Percentiles rank a stretch among this genome's conserved stretches.
Conservation (phyloP, 352 stramenopile species). For the Phytophthora sojae region DNA sequence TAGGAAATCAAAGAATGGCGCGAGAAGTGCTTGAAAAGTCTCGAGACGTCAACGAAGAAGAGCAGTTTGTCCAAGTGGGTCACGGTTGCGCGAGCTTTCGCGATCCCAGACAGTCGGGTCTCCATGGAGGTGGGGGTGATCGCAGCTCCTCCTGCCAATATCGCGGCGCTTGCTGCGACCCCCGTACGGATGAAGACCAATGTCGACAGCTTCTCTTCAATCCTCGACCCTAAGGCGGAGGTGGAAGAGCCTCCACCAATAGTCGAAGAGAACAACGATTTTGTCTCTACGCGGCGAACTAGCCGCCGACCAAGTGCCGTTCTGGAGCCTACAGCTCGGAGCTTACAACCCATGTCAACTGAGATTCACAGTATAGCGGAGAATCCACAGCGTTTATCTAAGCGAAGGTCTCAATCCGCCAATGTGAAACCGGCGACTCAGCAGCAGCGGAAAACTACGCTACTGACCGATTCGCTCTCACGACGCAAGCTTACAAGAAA, state of each 20-base stretch:
- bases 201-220: constrained; percentile 53
- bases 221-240: constrained; percentile 23
- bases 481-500: constrained; percentile 19
- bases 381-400: constrained; percentile 20
- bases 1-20: constrained; percentile 56
- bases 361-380: constrained; percentile 32
- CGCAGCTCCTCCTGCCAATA: constrained; percentile 11
- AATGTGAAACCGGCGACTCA: constrained; percentile 7
- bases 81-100: constrained; percentile 48
- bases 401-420: constrained; percentile 23
- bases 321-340: constrained; percentile 10
- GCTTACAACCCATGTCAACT: constrained; percentile 12
- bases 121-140: constrained; percentile 39
- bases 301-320: constrained; percentile 7
- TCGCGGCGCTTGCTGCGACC: constrained; percentile 20
- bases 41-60: constrained; percentile 37
- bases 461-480: constrained; percentile 40
- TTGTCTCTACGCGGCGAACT: neutral
- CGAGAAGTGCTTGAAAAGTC: constrained; percentile 45
- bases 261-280: neutral
- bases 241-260: neutral
- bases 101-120: constrained; percentile 21
- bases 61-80: constrained; percentile 49
- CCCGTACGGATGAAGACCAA: constrained; percentile 47
- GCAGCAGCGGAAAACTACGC: constrained; percentile 22